Percentiles rank a stretch among this genome's conserved stretches.
Evolutionary conservation across 2,329 filamentous ascomycete species (phyloP).

Genomic region (Aureobasidium subglaciale): DNA sequence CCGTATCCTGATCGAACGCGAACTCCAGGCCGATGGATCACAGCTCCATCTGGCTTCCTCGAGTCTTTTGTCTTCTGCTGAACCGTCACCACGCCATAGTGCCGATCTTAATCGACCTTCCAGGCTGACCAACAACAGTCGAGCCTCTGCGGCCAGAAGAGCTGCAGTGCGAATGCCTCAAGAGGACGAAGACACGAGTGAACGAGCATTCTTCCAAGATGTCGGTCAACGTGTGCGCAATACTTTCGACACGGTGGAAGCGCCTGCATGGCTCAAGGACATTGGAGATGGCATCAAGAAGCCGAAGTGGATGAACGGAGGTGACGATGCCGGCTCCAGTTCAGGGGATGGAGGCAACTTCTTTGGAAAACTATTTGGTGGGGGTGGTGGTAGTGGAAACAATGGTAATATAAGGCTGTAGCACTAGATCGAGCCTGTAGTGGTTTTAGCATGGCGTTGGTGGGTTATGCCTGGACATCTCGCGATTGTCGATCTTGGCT

Average conservation of each 20-base stretch:
- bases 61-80: slow-evolving; percentile 3
- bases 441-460: slow-evolving; percentile 5
- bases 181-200: slow-evolving; percentile 55
- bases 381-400: slow-evolving; percentile 17
- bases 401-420: slow-evolving; percentile 15
- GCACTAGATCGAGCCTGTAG: neutral
- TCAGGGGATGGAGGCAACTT: slow-evolving; percentile 19
- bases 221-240: slow-evolving; percentile 84
- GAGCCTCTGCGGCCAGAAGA: slow-evolving; percentile 3
- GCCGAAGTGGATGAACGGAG: slow-evolving; percentile 71
- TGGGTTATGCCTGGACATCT: neutral
- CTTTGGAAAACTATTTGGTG: slow-evolving; percentile 29
- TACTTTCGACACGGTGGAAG: slow-evolving; percentile 76
- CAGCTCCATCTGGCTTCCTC: slow-evolving; percentile 28
- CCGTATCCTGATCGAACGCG: slow-evolving; percentile 79
- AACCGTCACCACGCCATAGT: slow-evolving; percentile 10
- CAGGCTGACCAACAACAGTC: slow-evolving; percentile 2
- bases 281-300: slow-evolving; percentile 62
- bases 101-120: slow-evolving; percentile 15
- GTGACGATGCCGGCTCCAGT: slow-evolving; percentile 18
- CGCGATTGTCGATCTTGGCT: neutral
- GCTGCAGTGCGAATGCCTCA: slow-evolving; percentile 14
- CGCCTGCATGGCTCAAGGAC: slow-evolving; percentile 75
- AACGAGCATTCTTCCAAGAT: slow-evolving; percentile 69
- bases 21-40: slow-evolving; percentile 45